A percentile compares a stretch with the other conserved stretches of the same genome.
These are phyloP conservation scores for Linnemannia elongata DNA, from an alignment of 192 early-diverging fungal species.

Conservation along the genomic window DNA sequence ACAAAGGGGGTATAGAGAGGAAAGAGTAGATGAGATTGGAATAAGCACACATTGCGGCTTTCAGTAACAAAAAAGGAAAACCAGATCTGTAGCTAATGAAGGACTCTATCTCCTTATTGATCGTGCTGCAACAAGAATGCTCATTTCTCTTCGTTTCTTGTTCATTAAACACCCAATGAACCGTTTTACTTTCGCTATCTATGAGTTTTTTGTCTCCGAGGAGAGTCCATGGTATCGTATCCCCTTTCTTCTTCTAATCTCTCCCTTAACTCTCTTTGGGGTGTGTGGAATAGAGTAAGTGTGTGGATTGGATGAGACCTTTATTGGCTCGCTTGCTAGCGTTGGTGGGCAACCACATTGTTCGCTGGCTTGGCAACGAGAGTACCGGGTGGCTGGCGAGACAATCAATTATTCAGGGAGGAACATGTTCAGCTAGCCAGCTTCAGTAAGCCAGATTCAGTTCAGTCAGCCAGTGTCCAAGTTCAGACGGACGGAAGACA, in stretches of 20 bases:
- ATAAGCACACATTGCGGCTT: not conserved
- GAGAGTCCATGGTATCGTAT: conserved; percentile 1
- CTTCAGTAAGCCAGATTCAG: not conserved
- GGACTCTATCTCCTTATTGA: too few species aligned
- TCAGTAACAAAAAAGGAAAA: not conserved
- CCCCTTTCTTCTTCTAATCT: not conserved
- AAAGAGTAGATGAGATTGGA: conserved; percentile 5
- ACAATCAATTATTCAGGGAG: not conserved
- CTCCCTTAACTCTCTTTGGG: not conserved
- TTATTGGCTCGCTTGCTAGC: not conserved
- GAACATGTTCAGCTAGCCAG: not conserved
- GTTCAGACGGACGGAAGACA: not conserved
- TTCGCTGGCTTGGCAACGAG: not conserved
- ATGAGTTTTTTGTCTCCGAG: not conserved
- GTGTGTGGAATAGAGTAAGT: not conserved
- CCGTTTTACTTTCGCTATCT: not conserved
- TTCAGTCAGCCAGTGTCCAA: not conserved
- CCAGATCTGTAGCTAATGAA: not conserved
- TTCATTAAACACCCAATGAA: not conserved
- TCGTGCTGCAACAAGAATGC: not conserved
- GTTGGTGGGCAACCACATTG: not conserved
- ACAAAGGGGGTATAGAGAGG: not conserved
- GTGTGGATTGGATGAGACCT: not conserved
- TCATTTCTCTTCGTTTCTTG: not conserved
- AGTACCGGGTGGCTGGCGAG: not conserved